A percentile compares a stretch with the other conserved stretches of the same genome.
phyloP scores from a whole-genome alignment of 345 rosid genomes.

The Eucalyptus rudis region DNA sequence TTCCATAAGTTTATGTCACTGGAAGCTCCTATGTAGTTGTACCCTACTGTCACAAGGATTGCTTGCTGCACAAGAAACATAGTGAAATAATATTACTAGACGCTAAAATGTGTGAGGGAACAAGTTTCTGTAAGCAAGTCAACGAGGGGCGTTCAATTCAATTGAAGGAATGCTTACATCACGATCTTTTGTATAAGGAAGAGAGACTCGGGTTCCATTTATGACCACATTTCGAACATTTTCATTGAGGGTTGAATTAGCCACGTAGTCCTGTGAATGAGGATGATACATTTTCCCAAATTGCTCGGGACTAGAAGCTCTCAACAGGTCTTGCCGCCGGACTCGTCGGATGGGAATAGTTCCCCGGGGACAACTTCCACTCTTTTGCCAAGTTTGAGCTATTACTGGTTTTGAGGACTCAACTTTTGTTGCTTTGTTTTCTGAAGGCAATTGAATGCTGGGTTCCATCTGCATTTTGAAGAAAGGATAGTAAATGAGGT shows the following conservation, averaged over 20 bases:
- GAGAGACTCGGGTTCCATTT: neutral
- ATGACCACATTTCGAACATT: neutral
- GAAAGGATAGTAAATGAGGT: no score
- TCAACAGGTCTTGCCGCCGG: conserved; percentile 14
- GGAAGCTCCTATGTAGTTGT: conserved; percentile 20
- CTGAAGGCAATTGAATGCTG: neutral
- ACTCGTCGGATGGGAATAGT: conserved; percentile 42
- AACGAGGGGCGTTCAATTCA: neutral
- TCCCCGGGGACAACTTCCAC: conserved; percentile 31
- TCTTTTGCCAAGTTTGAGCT: conserved; percentile 32
- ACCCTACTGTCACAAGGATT: conserved; percentile 8
- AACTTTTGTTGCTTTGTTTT: neutral
- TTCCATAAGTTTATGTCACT: conserved; percentile 44
- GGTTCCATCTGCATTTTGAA: conserved; percentile 25
- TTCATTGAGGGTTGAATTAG: neutral
- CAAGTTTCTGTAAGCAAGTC: neutral
- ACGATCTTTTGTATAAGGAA: neutral
- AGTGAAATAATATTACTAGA: neutral
- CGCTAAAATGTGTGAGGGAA: neutral
- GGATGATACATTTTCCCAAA: conserved; percentile 15
- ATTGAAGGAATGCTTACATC: conserved; percentile 7
- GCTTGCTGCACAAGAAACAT: conserved; percentile 5
- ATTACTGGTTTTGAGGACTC: neutral
- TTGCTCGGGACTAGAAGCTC: conserved; percentile 9
- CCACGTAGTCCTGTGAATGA: neutral